A percentile compares a stretch with the other conserved stretches of the same genome.
These are phyloP conservation scores for Mucor sp. DNA, from an alignment of 371 early-diverging fungal species.

Conservation along the genomic window DNA sequence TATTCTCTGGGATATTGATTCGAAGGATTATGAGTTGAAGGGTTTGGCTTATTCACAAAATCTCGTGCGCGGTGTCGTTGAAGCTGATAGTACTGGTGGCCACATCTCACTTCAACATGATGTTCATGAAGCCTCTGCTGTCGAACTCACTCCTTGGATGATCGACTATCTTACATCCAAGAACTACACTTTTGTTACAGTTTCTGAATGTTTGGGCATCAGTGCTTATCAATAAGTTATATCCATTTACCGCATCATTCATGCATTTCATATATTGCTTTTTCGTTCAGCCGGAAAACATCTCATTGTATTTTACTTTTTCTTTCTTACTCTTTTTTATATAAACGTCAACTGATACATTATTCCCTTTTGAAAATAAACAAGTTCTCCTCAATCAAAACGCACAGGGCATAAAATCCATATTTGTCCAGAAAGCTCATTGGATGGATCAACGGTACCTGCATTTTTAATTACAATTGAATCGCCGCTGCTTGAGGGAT, in stretches of 20 bases:
- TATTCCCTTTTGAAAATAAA: background rate
- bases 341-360: background rate
- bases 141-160: constrained; percentile 36
- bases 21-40: constrained; percentile 43
- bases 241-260: background rate
- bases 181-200: constrained; percentile 37
- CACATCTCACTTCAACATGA: constrained; percentile 50
- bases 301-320: background rate
- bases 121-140: constrained; percentile 28
- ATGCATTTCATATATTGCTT: background rate
- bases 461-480: background rate
- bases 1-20: constrained; percentile 58
- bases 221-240: constrained; percentile 9
- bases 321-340: background rate
- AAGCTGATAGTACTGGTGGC: constrained; percentile 17
- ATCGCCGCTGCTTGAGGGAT: background rate
- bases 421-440: background rate
- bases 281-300: background rate
- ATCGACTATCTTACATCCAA: constrained; percentile 30
- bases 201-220: constrained; percentile 41
- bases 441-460: background rate
- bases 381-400: background rate
- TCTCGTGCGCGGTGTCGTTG: constrained; percentile 10
- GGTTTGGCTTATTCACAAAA: constrained; percentile 16
- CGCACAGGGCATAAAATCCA: background rate